Conservation (phyloP, 169 alveolate species). For the Plasmodium fragile region DNA sequence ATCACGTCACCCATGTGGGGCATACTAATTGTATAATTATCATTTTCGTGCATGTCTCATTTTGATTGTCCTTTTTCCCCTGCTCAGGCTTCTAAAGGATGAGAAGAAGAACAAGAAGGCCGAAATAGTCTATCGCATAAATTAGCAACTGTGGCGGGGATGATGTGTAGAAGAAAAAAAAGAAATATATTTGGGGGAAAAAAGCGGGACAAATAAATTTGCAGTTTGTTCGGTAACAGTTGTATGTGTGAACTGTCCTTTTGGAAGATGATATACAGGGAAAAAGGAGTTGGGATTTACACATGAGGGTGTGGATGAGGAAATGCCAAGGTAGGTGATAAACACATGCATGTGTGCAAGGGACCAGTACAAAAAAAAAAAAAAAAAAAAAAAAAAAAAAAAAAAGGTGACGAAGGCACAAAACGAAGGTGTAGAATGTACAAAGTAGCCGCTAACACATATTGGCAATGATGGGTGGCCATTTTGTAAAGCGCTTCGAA, state of each 20-base stretch:
- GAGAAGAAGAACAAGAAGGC: constrained; percentile 51
- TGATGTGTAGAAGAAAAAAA: background rate
- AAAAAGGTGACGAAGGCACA: background rate
- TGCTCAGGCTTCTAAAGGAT: constrained; percentile 20
- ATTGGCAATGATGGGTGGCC: background rate
- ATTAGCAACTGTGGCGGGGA: background rate
- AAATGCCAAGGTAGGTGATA: background rate
- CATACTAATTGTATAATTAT: background rate
- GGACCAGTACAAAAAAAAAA: background rate
- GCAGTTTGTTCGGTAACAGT: background rate
- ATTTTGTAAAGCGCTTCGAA: background rate
- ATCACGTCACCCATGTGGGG: background rate
- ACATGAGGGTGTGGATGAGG: background rate
- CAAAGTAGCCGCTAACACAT: background rate
- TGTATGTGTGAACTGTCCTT: background rate
- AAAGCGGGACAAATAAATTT: background rate
- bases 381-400: no score
- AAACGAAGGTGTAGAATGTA: background rate
- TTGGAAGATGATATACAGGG: background rate
- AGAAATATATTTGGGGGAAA: background rate
- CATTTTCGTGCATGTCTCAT: background rate
- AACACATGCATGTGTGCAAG: background rate
- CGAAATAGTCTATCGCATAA: constrained; percentile 44
- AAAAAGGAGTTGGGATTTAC: background rate
- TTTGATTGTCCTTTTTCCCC: background rate